Base-by-base conservation (phyloP, 2,329 filamentous ascomycete species). In the Calonectria fujianensis region DNA sequence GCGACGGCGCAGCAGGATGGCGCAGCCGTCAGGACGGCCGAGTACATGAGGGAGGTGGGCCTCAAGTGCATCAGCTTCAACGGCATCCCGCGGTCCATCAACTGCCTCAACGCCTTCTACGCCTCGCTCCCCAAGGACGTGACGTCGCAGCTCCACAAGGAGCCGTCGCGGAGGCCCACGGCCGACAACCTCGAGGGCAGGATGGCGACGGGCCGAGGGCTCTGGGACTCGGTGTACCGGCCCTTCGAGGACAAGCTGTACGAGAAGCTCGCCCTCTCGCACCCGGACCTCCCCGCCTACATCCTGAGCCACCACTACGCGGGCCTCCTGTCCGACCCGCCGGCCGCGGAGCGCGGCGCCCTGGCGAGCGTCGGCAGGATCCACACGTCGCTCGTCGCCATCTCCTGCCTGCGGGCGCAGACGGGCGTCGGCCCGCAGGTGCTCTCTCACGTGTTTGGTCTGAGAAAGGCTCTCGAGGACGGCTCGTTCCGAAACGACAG, bases 351-450 rank as follows among this genome's bases (percentile, higher is more conserved):
- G 10, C 81, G 84, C 6, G 86, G 85, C 29, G 88, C 88, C 0
- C 82, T 88, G 29, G 87, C 85, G 0, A 90, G 88, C 24, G 90
- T 94, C 0, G 95, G 95, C 0, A 86, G 95, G 0, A 90, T 94
- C 0, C 85, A 95, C 75, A 97, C 95, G 0, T 94, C 91, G 69
- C 84, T 97, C 16, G 89, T 96, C 6, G 95, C 94, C 0, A 89
- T 97, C 37, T 89, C 94, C 7, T 96, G 94, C 80, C 83, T 97
- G 83, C 86, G 95, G 4, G 90, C 95, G 57, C 95, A 97, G 88
- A 94, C 93, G 13, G 95, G 95, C 0, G 95, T 97, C 0, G 95
- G 92, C 0, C 95, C 95, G 1, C 95, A 97, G 87, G 94, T 97
- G 16, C 85, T 94, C 24, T 95, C 93, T 78, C 95, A 97, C 84